A percentile compares a stretch with the other conserved stretches of the same genome.
phyloP scores from a whole-genome alignment of 2,329 filamentous ascomycete genomes.

The Fusarium albosuccineum region DNA sequence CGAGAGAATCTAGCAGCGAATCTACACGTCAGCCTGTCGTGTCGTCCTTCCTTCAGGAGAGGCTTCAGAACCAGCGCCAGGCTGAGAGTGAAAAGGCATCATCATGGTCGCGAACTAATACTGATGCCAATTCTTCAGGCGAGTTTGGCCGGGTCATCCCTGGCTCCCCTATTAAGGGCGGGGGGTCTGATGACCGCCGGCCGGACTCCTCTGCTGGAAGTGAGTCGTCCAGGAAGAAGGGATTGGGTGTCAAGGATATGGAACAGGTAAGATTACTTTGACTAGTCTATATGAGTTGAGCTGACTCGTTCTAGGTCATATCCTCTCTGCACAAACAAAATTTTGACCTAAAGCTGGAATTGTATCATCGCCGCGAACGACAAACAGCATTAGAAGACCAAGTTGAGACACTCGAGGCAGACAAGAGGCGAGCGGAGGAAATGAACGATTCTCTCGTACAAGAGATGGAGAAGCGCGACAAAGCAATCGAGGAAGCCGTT shows the following conservation, averaged over 20 bases:
- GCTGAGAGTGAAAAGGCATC: slow-evolving; percentile 60
- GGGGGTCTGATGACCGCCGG: slow-evolving; percentile 53
- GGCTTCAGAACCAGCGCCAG: slow-evolving; percentile 64
- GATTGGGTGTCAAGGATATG: slow-evolving; percentile 75
- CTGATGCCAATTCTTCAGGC: slow-evolving; percentile 55
- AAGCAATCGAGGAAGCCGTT: slow-evolving; percentile 78
- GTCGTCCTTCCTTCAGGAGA: slow-evolving; percentile 68
- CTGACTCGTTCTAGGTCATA: slow-evolving; percentile 62
- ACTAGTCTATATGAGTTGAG: no score
- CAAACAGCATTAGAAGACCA: slow-evolving; percentile 71
- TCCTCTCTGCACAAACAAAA: slow-evolving; percentile 81
- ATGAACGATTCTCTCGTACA: slow-evolving; percentile 69
- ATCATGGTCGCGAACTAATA: slow-evolving; percentile 51
- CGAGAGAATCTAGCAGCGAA: slow-evolving; percentile 58
- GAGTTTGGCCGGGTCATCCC: slow-evolving; percentile 54
- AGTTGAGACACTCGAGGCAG: slow-evolving; percentile 66
- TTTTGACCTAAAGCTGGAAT: slow-evolving; percentile 80
- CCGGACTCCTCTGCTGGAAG: slow-evolving; percentile 58
- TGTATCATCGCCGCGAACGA: slow-evolving; percentile 76
- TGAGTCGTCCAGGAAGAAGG: slow-evolving; percentile 62
- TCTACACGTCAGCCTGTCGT: slow-evolving; percentile 55
- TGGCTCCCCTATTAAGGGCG: slow-evolving; percentile 55
- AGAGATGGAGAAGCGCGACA: slow-evolving; percentile 76
- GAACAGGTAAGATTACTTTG: slow-evolving; percentile 67
- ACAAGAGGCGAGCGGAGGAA: slow-evolving; percentile 66